These are phyloP conservation scores for Chlorella sp. DNA, from an alignment of 139 green algal genomes.

Conservation along the genomic window DNA sequence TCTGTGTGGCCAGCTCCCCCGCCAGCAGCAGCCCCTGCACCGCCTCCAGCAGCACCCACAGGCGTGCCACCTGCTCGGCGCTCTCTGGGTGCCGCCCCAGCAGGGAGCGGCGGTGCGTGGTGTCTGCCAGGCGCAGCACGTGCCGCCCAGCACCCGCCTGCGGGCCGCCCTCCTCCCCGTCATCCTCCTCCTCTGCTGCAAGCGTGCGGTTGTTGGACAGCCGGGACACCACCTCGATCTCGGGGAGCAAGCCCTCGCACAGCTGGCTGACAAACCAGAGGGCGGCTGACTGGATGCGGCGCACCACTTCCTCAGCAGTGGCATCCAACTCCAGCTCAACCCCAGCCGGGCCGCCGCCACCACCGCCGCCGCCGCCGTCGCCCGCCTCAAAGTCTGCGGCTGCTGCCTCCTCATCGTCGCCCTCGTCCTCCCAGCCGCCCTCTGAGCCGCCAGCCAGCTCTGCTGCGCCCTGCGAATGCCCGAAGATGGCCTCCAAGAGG, in stretches of 20 bases:
- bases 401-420: background rate
- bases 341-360: too few relatives aligned
- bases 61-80: conserved; percentile 44
- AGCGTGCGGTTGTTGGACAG: conserved; percentile 3
- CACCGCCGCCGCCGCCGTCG: background rate
- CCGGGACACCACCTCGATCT: conserved; percentile 13
- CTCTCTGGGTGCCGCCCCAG: conserved; percentile 35
- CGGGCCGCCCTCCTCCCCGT: background rate
- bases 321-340: conserved; percentile 23
- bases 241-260: conserved; percentile 3
- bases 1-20: conserved; percentile 62
- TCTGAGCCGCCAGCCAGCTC: background rate
- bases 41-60: conserved; percentile 63
- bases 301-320: conserved; percentile 24
- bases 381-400: background rate
- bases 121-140: conserved; percentile 8
- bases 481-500: conserved; percentile 6
- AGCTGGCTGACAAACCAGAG: conserved; percentile 39
- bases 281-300: conserved; percentile 22
- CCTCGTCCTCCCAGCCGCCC: background rate
- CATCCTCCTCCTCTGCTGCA: background rate
- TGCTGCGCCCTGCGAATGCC: background rate
- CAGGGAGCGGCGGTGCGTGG: conserved; percentile 20
- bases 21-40: conserved; percentile 65
- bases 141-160: background rate